Percentiles rank a stretch among this genome's conserved stretches.
phyloP scores from a whole-genome alignment of 2,329 filamentous ascomycete species.

The Aschersonia sp. region DNA sequence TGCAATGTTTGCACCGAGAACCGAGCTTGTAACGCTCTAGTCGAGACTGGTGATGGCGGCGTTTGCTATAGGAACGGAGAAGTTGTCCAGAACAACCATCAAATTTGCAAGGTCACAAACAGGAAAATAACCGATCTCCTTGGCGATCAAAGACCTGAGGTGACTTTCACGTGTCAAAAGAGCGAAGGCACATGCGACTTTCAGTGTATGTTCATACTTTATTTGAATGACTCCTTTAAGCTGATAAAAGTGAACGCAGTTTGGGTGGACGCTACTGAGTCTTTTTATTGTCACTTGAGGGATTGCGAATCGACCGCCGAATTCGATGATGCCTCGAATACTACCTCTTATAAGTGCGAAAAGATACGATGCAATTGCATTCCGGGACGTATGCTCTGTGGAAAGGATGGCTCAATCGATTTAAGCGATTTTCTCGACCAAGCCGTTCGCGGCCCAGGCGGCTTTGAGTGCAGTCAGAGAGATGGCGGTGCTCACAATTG shows the following conservation, averaged over 20 bases:
- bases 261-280: slow-evolving; percentile 88
- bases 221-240: background rate
- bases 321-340: slow-evolving; percentile 57
- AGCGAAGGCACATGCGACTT: slow-evolving; percentile 74
- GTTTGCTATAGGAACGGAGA: slow-evolving; percentile 87
- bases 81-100: slow-evolving; percentile 86
- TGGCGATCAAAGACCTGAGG: slow-evolving; percentile 73
- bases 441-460: slow-evolving; percentile 73
- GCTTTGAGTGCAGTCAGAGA: slow-evolving; percentile 59
- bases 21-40: slow-evolving; percentile 73
- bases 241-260: slow-evolving; percentile 32
- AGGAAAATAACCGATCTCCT: slow-evolving; percentile 80
- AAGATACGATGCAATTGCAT: slow-evolving; percentile 80
- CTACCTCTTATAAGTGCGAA: slow-evolving; percentile 72
- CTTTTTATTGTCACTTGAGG: slow-evolving; percentile 86
- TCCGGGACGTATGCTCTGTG: slow-evolving; percentile 83
- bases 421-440: slow-evolving; percentile 77
- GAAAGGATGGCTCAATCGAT: slow-evolving; percentile 80
- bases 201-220: slow-evolving; percentile 50
- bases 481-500: slow-evolving; percentile 52
- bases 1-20: slow-evolving; percentile 88
- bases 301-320: slow-evolving; percentile 62
- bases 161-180: slow-evolving; percentile 81
- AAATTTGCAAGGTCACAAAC: slow-evolving; percentile 97
- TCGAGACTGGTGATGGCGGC: slow-evolving; percentile 67